Base-by-base conservation (phyloP, 331 rosid species). In the Telfairia occidentalis region DNA sequence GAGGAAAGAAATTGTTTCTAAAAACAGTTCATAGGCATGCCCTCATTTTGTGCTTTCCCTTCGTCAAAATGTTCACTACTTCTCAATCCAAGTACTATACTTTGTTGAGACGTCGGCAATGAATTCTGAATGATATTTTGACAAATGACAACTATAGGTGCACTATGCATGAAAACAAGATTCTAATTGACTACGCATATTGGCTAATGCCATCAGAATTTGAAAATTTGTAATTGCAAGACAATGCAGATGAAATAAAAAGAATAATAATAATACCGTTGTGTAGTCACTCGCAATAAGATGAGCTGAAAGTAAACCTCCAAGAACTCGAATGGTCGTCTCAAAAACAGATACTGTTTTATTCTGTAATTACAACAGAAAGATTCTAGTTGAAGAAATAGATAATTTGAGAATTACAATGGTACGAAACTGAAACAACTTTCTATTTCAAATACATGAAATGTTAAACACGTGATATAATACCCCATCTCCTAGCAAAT, bases 261-360 rank as follows among this genome's bases (percentile, higher is more conserved):
- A 7, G 2, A 50, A 50, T 5, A 18, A 58, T 35, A 82, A 75
- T 1, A 26, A 45, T 91, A 94, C 98, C 96, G 96, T 89, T 19
- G 98, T 85, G 82, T 87, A 80, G 85, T 94, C 98, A 65, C 87
- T 80, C 53, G 98, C 97, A 48, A 94, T 87, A 70, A 91, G 92
- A 86, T 94, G 98, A 73, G 92, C 96, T 16, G 98, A 91, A 23
- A 94, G 87, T 77, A 94, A 88, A 74, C 98, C 98, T 74, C 98
- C 98, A 50, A 94, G 91, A 49, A 94, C 83, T 11, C 98, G 90
- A 59, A 94, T 94, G 54, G 90, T 80, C 30, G 98, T 94, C 91
- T 91, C 98, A 48, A 91, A 94, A 60, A 91, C 74, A 42, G 98
- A 94, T 57, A 94, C 95, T 7, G 97, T 94, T 83, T 91, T 94